Evolutionary conservation across 495 filamentous ascomycete genomes (phyloP).

Genomic region (Aspergillus coremiiformis): DNA sequence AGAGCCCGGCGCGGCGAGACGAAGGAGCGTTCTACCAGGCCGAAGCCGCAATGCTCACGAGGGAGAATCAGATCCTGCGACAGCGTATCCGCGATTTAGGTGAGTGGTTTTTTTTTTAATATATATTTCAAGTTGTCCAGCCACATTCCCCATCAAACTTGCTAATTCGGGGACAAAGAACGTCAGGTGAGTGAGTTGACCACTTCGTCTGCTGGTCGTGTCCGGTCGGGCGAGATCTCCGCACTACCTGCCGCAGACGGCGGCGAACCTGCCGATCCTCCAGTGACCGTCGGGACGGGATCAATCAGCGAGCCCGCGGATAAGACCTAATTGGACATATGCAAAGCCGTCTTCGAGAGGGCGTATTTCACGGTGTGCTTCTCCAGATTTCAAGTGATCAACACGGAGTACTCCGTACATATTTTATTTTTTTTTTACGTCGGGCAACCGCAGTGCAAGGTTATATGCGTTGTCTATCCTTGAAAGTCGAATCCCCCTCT

Average conservation of each 20-base stretch:
- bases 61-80: constrained; percentile 92
- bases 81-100: constrained; percentile 73
- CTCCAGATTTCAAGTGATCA: constrained; percentile 3
- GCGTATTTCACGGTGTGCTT: neutral
- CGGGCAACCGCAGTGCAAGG: constrained; percentile 5
- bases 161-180: constrained; percentile 15
- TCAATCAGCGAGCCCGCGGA: constrained; percentile 19
- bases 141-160: constrained; percentile 2
- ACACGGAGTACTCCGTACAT: neutral
- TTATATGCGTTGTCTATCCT: neutral
- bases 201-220: constrained; percentile 9
- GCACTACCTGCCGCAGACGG: constrained; percentile 10
- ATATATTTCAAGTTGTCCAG: neutral
- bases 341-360: neutral
- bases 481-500: neutral
- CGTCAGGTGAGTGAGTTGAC: constrained; percentile 32
- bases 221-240: constrained; percentile 8
- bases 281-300: constrained; percentile 9
- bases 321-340: constrained; percentile 15
- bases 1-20: constrained; percentile 42
- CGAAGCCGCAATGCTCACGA: constrained; percentile 74
- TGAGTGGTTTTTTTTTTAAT: constrained; percentile 20
- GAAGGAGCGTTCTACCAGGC: constrained; percentile 87
- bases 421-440: neutral
- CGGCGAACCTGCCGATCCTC: constrained; percentile 20